Conservation (phyloP, 148 eudicot species). For the Pouteria glomerata region DNA sequence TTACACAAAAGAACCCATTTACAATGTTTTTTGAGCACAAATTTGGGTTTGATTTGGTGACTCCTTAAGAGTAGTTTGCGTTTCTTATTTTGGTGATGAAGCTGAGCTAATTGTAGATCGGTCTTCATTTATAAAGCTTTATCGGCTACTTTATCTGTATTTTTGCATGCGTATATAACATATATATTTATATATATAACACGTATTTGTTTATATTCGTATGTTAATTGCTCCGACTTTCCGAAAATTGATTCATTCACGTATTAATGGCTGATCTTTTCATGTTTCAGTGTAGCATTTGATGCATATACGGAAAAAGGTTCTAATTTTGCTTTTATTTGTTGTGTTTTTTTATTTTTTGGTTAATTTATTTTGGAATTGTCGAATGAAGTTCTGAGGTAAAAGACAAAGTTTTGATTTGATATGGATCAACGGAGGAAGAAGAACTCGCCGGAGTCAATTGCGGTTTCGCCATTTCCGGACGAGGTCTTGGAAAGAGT, state of each 20-base stretch:
- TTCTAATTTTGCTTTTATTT: background rate
- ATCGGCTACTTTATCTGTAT: background rate
- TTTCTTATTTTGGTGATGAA: background rate
- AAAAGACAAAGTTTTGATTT: constrained; percentile 8
- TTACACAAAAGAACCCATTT: background rate
- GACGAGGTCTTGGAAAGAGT: constrained; percentile 72
- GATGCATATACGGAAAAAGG: too few species aligned
- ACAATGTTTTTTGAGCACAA: too few species aligned
- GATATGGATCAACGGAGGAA: constrained; percentile 13
- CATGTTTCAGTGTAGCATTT: background rate
- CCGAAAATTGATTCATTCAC: background rate
- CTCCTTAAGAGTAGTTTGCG: background rate
- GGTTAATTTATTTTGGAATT: too few species aligned
- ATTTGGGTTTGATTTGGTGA: too few species aligned
- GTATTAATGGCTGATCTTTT: background rate
- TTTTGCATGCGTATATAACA: too few species aligned
- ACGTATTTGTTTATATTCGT: background rate
- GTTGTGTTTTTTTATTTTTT: background rate
- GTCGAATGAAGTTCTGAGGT: constrained; percentile 5
- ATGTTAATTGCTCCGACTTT: background rate
- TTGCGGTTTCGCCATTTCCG: constrained; percentile 37
- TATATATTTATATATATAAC: too few species aligned
- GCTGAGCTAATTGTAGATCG: background rate
- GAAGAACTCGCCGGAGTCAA: constrained; percentile 15
- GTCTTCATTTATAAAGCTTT: background rate